These are phyloP conservation scores for Boechera divaricarpa DNA, from an alignment of 345 rosid species.

Conservation along the genomic window DNA sequence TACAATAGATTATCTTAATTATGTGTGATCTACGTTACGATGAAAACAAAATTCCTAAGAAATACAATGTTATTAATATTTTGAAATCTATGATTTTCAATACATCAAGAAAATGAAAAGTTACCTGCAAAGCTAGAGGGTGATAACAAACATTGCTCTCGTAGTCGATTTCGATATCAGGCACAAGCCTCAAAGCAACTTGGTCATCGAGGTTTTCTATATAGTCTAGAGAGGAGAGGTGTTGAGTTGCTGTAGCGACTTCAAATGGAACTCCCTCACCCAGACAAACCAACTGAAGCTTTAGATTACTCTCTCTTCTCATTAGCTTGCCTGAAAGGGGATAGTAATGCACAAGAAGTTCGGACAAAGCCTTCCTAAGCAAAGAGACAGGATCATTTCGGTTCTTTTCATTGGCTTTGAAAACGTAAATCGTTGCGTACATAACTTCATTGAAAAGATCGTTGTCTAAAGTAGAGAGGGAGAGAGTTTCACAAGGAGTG, in stretches of 20 bases:
- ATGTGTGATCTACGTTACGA: no score
- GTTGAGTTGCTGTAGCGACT: conserved; percentile 42
- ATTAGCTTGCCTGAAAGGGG: conserved; percentile 60
- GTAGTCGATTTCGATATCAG: conserved; percentile 4
- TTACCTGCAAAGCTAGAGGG: conserved; percentile 50
- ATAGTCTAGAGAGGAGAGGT: conserved; percentile 46
- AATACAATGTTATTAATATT: background rate
- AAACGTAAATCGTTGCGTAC: conserved; percentile 49
- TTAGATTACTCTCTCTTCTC: conserved; percentile 42
- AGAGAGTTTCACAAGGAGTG: conserved; percentile 42
- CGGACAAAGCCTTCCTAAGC: background rate
- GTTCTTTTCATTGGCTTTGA: conserved; percentile 30
- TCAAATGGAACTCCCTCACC: conserved; percentile 57
- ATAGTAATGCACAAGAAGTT: conserved; percentile 51
- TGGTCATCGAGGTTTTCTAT: conserved; percentile 46
- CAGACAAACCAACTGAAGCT: conserved; percentile 43
- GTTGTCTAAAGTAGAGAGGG: conserved; percentile 53
- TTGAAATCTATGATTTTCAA: background rate
- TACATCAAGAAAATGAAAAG: conserved; percentile 11
- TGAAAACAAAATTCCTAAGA: no score
- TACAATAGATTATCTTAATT: background rate
- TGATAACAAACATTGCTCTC: conserved; percentile 37
- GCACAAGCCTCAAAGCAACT: conserved; percentile 40
- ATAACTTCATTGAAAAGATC: conserved; percentile 39
- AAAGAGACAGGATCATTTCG: conserved; percentile 32